phyloP scores from a whole-genome alignment of 176 grass and related monocot species.

The Bolboschoenus planiculmis region DNA sequence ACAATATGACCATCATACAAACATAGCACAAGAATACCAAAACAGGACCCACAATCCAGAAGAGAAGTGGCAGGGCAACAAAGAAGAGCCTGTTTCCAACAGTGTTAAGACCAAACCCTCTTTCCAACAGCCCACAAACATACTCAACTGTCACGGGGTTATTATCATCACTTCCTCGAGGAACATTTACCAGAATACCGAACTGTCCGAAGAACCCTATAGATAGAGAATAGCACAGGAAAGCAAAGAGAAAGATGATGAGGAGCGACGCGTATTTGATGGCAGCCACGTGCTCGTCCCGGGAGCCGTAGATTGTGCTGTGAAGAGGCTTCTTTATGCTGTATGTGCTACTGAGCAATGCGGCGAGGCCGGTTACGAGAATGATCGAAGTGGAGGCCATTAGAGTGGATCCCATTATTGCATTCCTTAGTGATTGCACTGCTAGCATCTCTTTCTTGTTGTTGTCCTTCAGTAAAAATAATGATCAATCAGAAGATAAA shows the following conservation, averaged over 20 bases:
- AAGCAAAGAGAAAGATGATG: conserved; percentile 60
- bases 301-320: conserved; percentile 53
- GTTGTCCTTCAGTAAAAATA: conserved; percentile 43
- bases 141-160: conserved; percentile 33
- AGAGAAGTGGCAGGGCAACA: conserved; percentile 51
- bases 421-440: conserved; percentile 76
- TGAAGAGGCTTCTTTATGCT: conserved; percentile 66
- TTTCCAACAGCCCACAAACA: conserved; percentile 41
- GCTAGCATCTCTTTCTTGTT: conserved; percentile 57
- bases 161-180: neutral
- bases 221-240: conserved; percentile 66
- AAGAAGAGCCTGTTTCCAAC: conserved; percentile 62
- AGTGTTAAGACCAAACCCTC: conserved; percentile 42
- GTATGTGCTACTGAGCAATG: conserved; percentile 84
- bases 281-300: conserved; percentile 46
- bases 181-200: conserved; percentile 60
- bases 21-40: conserved; percentile 46
- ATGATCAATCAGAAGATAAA: neutral
- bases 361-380: conserved; percentile 59
- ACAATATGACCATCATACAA: conserved; percentile 36
- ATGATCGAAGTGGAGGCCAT: conserved; percentile 63
- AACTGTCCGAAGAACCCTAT: conserved; percentile 66
- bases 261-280: conserved; percentile 57
- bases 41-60: conserved; percentile 73
- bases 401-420: conserved; percentile 71